phyloP scores from a whole-genome alignment of 371 early-diverging fungal species.

The Mortierella sp. region DNA sequence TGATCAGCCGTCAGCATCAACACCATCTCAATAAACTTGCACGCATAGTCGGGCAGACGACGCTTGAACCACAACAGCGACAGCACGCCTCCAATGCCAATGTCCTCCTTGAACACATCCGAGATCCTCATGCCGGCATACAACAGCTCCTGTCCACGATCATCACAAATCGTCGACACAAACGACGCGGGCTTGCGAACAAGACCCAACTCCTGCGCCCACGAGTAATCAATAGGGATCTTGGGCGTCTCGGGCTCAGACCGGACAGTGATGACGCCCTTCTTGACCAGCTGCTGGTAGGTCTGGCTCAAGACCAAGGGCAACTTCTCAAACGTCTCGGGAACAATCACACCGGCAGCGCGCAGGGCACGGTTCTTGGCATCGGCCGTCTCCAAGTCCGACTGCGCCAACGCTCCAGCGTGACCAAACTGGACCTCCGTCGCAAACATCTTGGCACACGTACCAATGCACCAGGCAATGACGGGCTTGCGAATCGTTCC shows the following conservation, averaged over 20 bases:
- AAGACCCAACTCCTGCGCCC: constrained; percentile 99
- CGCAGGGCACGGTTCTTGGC: constrained; percentile 95
- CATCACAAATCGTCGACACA: constrained; percentile 98
- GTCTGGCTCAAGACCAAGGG: constrained; percentile 85
- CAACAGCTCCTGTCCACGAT: constrained; percentile 98
- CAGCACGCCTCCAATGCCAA: constrained; percentile 98
- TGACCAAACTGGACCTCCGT: constrained; percentile 99
- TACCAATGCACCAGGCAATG: constrained; percentile 99
- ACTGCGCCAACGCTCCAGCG: constrained; percentile 97
- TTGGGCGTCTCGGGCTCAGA: constrained; percentile 96
- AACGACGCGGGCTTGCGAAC: constrained; percentile 98
- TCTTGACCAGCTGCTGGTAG: constrained; percentile 83
- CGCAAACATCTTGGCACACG: constrained; percentile 98
- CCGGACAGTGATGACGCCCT: constrained; percentile 76
- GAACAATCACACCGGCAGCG: constrained; percentile 92
- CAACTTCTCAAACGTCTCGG: constrained; percentile 96
- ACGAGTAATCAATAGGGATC: constrained; percentile 98
- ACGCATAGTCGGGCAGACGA: constrained; percentile 93
- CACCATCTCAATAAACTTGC: constrained; percentile 98
- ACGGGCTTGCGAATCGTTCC: constrained; percentile 96
- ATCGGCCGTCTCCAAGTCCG: constrained; percentile 95
- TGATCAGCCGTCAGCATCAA: constrained; percentile 99
- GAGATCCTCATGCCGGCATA: constrained; percentile 99
- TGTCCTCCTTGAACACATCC: constrained; percentile 97
- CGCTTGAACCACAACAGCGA: constrained; percentile 98